Base-by-base conservation (phyloP, 2,329 filamentous ascomycete species). In the Beauveria caledonica region DNA sequence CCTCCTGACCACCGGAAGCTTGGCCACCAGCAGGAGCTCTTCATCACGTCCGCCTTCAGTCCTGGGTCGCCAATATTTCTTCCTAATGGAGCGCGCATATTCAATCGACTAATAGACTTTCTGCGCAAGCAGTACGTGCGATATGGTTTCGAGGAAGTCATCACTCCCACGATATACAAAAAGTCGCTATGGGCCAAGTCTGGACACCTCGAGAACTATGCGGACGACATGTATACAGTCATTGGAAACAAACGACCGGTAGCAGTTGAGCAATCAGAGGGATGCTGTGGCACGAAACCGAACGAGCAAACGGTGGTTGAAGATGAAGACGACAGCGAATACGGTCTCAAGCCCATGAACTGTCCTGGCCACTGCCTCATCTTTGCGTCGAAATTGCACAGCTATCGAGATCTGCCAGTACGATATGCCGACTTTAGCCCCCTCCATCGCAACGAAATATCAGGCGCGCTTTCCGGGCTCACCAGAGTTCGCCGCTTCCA, bases 311-410 rank as follows among this genome's bases (percentile, higher is more conserved):
- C 55, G 60, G 68, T 62, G 48, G 61, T 67, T 0, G 69, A 70
- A 21, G 83, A 86, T 63, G 84, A 88, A 63, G 81, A 82, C 62
- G 80, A 84, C 63, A 85, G 87, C 64, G 87, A 89, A 63, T 95
- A 90, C 73, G 90, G 89, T 19, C 76, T 96, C 66, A 96, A 96
- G 73, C 91, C 91, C 15, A 96, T 96, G 91, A 96, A 96, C 70
- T 96, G 91, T 70, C 91, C 91, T 0, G 91, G 90, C 3, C 91
- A 96, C 73, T 95, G 90, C 70, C 78, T 96, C 64, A 83, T 96
- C 63, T 96, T 95, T 71, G 86, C 83, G 62, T 87, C 87, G 51
- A 83, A 87, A 65, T 80, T 81, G 61, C 85, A 86, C 63, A 91
- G 87, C 66, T 93, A 93, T 73, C 83, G 87, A 64, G 89, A 96